These are phyloP conservation scores for Tetrapisispora arboricola DNA, from an alignment of 805 yeast genomes.

Conservation along the genomic window DNA sequence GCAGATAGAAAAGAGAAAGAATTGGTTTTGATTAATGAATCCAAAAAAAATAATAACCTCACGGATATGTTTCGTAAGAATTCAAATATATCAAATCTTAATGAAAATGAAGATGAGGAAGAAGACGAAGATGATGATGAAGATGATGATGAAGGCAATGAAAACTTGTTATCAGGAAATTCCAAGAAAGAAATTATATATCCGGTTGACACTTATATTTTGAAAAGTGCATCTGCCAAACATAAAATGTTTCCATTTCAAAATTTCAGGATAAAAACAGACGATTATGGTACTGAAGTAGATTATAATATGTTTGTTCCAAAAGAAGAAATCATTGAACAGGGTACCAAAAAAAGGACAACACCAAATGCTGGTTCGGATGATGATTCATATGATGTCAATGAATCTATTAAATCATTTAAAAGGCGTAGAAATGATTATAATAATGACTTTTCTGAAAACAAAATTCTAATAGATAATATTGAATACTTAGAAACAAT, in stretches of 20 bases:
- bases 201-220: conserved; percentile 23
- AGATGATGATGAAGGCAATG: conserved; percentile 21
- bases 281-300: conserved; percentile 81
- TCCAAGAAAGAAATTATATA: conserved; percentile 10
- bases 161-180: conserved; percentile 15
- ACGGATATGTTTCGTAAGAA: conserved; percentile 5
- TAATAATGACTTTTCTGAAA: conserved; percentile 26
- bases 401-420: conserved; percentile 10
- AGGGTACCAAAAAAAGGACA: conserved; percentile 19
- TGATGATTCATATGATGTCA: conserved; percentile 21
- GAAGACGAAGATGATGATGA: conserved; percentile 23
- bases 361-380: conserved; percentile 15
- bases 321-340: conserved; percentile 30
- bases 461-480: conserved; percentile 40
- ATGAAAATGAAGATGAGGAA: not conserved
- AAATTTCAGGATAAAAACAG: conserved; percentile 48
- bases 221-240: conserved; percentile 22
- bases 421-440: conserved; percentile 17
- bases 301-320: conserved; percentile 51
- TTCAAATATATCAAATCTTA: not conserved
- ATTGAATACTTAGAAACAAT: conserved; percentile 40
- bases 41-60: conserved; percentile 15
- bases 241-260: conserved; percentile 69
- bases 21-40: conserved; percentile 26
- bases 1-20: conserved; percentile 28